Evolutionary conservation across 768 basidiomycete species (phyloP).

Genomic region (Mycena latifolia): DNA sequence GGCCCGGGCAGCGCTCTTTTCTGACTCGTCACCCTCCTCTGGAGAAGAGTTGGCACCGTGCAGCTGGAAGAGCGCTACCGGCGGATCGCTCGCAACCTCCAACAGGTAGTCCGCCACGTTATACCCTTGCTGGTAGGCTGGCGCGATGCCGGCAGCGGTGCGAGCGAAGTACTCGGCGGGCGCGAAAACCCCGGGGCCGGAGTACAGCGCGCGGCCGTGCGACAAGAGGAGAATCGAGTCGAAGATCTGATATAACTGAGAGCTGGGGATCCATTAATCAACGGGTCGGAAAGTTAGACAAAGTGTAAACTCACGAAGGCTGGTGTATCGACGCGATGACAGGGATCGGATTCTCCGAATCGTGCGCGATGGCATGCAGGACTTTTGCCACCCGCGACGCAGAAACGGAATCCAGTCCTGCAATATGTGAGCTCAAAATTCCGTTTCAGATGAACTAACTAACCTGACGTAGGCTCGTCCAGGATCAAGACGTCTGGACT

Average conservation of each 20-base stretch:
- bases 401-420: conserved; percentile 89
- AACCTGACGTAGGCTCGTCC: conserved; percentile 86
- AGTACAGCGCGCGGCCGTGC: conserved; percentile 83
- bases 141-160: conserved; percentile 52
- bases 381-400: conserved; percentile 85
- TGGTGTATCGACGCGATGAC: conserved; percentile 92
- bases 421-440: not conserved
- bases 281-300: no score
- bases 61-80: conserved; percentile 59
- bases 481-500: conserved; percentile 87
- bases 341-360: conserved; percentile 75
- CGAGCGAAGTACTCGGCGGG: conserved; percentile 77
- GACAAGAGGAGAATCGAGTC: conserved; percentile 85
- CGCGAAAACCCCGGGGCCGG: conserved; percentile 78
- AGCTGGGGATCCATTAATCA: conserved; percentile 53
- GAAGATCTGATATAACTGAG: conserved; percentile 88
- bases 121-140: conserved; percentile 80
- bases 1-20: conserved; percentile 29
- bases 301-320: conserved; percentile 66
- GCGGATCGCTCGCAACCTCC: conserved; percentile 83
- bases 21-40: conserved; percentile 18
- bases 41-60: conserved; percentile 12
- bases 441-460: no score
- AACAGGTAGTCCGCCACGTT: conserved; percentile 95
- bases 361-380: conserved; percentile 80